phyloP scores from a whole-genome alignment of 1,284 basidiomycete genomes.

The Sphaerobolus stellatus region DNA sequence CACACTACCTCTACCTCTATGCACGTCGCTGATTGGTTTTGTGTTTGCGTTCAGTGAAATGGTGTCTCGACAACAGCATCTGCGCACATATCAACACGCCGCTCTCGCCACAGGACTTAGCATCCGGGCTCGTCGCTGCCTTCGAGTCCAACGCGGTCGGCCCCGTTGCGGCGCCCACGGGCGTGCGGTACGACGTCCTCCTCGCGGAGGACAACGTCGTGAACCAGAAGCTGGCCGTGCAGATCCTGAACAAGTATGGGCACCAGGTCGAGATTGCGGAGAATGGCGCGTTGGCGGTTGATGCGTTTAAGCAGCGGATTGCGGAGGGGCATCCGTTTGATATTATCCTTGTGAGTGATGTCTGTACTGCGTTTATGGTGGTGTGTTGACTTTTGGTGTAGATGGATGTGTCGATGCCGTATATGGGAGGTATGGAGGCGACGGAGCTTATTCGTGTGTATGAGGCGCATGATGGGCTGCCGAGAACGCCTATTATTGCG shows the following conservation, averaged over 20 bases:
- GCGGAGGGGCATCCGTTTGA: constrained; percentile 76
- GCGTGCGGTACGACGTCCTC: constrained; percentile 90
- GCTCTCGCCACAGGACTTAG: constrained; percentile 84
- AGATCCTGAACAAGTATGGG: constrained; percentile 96
- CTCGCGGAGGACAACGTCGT: constrained; percentile 98
- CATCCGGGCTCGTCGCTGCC: constrained; percentile 90
- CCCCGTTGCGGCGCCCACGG: constrained; percentile 76
- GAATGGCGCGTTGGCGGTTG: constrained; percentile 90
- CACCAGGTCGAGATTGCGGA: constrained; percentile 97
- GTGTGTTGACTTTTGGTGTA: no score
- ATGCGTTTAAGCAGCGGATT: constrained; percentile 80
- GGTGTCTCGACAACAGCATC: constrained; percentile 90
- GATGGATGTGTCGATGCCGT: constrained; percentile 99
- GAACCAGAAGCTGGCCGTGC: constrained; percentile 96
- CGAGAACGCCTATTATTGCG: constrained; percentile 90
- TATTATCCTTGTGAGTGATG: constrained; percentile 72
- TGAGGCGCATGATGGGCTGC: constrained; percentile 73
- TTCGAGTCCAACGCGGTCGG: constrained; percentile 91
- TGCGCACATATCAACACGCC: constrained; percentile 91
- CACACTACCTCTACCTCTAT: constrained; percentile 21
- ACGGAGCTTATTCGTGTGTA: constrained; percentile 80
- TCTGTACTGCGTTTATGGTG: no score
- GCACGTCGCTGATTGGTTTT: background rate
- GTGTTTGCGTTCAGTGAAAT: constrained; percentile 63
- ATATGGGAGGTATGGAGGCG: constrained; percentile 94